Conservation (phyloP, 2,329 filamentous ascomycete species). For the Sporothrix luriei region DNA sequence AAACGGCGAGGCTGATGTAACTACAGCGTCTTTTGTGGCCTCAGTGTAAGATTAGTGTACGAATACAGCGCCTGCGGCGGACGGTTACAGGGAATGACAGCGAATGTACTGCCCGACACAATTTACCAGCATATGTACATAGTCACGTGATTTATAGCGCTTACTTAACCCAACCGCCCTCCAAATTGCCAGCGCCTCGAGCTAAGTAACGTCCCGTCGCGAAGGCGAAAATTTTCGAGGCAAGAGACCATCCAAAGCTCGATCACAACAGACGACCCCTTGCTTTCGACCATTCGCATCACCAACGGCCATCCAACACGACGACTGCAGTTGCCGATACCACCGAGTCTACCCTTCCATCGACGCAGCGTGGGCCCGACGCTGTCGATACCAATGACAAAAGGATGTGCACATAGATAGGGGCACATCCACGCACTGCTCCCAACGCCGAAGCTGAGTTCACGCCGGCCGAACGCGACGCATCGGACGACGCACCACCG, state of each 20-base stretch:
- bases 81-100: background rate
- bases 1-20: slow-evolving; percentile 14
- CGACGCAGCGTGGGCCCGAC: slow-evolving; percentile 26
- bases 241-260: slow-evolving; percentile 16
- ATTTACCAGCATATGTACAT: background rate
- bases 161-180: background rate
- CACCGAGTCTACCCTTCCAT: background rate
- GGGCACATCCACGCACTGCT: background rate
- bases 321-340: too few species aligned
- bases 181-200: background rate
- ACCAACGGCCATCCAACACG: background rate
- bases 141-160: background rate
- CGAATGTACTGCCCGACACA: background rate
- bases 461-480: background rate
- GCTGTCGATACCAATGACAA: slow-evolving; percentile 29
- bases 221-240: slow-evolving; percentile 31
- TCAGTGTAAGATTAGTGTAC: background rate
- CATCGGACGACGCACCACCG: background rate
- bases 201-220: slow-evolving; percentile 19
- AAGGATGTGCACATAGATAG: slow-evolving; percentile 29
- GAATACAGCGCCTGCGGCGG: background rate
- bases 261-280: background rate
- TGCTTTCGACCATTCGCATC: background rate
- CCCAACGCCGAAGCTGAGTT: background rate
- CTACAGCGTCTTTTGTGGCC: background rate